phyloP scores from a whole-genome alignment of 345 rosid genomes.

The Theobroma cacao region DNA sequence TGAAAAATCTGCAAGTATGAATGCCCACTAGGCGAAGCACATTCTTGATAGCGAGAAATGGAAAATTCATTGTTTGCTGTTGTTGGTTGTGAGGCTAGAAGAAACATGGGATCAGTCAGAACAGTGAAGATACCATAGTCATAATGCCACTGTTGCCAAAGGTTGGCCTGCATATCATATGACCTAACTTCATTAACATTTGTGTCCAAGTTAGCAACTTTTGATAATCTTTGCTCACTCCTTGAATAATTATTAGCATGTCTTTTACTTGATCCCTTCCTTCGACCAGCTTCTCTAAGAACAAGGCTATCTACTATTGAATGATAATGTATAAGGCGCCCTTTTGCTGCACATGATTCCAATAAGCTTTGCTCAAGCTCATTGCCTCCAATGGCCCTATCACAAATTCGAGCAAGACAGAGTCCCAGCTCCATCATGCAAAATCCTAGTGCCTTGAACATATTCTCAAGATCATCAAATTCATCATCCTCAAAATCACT shows the following conservation, averaged over 20 bases:
- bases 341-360: conserved; percentile 79
- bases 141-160: conserved; percentile 98
- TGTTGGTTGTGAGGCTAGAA: conserved; percentile 27
- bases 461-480: conserved; percentile 47
- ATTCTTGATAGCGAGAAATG: conserved; percentile 29
- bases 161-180: conserved; percentile 25
- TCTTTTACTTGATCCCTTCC: conserved; percentile 28
- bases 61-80: conserved; percentile 9
- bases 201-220: conserved; percentile 21
- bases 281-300: conserved; percentile 36
- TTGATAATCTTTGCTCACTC: conserved; percentile 18
- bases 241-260: conserved; percentile 14
- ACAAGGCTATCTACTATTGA: conserved; percentile 46
- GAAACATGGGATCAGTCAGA: conserved; percentile 83
- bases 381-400: conserved; percentile 65
- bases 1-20: conserved; percentile 60
- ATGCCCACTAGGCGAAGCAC: conserved; percentile 39
- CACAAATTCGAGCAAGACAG: conserved; percentile 66
- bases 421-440: conserved; percentile 81
- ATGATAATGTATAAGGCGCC: conserved; percentile 88
- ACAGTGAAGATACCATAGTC: conserved; percentile 90
- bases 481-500: conserved; percentile 31
- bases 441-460: conserved; percentile 63
- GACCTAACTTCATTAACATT: conserved; percentile 17
- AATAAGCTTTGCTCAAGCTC: conserved; percentile 64